Percentiles rank a stretch among this genome's conserved stretches.
Conservation (phyloP, 2,329 filamentous ascomycete species). For the Verticillium isaacii region DNA sequence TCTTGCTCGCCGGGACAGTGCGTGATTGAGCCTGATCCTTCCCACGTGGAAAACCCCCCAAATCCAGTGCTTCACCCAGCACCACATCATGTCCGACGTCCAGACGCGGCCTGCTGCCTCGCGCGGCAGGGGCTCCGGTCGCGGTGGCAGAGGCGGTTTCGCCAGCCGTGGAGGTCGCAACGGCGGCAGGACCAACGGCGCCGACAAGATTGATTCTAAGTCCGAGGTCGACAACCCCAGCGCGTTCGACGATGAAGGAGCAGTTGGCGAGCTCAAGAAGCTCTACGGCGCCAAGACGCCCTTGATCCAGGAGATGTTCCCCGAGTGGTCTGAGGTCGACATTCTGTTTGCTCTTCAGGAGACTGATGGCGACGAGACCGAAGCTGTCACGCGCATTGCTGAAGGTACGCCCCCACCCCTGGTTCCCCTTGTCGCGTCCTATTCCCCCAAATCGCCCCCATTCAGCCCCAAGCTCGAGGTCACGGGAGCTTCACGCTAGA, state of each 20-base stretch:
- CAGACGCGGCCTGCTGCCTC: constrained; percentile 76
- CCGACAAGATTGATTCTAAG: constrained; percentile 53
- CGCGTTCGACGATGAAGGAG: constrained; percentile 74
- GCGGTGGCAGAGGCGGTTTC: constrained; percentile 78
- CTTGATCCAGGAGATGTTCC: constrained; percentile 87
- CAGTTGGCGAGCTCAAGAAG: constrained; percentile 88
- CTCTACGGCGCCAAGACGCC: constrained; percentile 75
- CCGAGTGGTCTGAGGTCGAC: constrained; percentile 93
- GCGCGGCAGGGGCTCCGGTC: constrained; percentile 86
- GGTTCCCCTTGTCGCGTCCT: background rate
- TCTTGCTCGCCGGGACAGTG: constrained; percentile 12
- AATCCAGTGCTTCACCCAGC: constrained; percentile 11
- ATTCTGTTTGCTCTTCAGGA: constrained; percentile 91
- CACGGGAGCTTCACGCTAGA: background rate
- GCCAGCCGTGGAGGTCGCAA: constrained; percentile 67
- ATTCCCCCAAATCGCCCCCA: background rate
- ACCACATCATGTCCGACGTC: constrained; percentile 78
- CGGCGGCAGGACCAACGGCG: constrained; percentile 60
- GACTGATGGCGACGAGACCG: constrained; percentile 71
- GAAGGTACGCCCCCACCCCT: constrained; percentile 53
- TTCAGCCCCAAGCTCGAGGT: background rate
- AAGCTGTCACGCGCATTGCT: constrained; percentile 72
- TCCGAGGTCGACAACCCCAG: constrained; percentile 52
- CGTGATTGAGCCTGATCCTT: constrained; percentile 10
- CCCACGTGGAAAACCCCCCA: constrained; percentile 11